Conservation (phyloP, 441 rosid species). For the Metrosideros polymorpha region DNA sequence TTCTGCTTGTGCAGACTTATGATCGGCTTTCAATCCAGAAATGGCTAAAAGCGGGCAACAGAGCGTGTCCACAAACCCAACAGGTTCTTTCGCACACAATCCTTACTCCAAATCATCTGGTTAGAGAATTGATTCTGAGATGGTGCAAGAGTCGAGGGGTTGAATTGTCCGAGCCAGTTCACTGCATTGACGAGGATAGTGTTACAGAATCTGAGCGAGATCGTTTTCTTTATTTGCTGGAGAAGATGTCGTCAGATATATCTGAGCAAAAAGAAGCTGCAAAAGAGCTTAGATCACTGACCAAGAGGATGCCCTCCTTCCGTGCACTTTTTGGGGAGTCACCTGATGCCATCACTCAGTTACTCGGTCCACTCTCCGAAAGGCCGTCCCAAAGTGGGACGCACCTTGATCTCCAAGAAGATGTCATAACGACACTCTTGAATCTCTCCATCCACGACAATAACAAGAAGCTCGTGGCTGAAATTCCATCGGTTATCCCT, state of each 20-base stretch:
- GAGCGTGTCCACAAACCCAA: conserved; percentile 79
- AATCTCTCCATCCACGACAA: conserved; percentile 85
- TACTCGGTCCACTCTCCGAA: conserved; percentile 43
- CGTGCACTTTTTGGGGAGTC: conserved; percentile 70
- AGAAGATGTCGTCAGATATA: conserved; percentile 36
- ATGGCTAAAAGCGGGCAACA: conserved; percentile 75
- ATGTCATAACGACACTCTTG: conserved; percentile 71
- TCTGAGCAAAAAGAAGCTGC: conserved; percentile 71
- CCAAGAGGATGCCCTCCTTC: conserved; percentile 61
- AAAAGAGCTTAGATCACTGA: conserved; percentile 63
- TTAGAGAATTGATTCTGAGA: conserved; percentile 67
- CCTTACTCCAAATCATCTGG: conserved; percentile 62
- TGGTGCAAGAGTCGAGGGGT: conserved; percentile 68
- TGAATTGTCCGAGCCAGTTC: conserved; percentile 30
- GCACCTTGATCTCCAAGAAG: conserved; percentile 72
- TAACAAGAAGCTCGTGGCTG: conserved; percentile 86
- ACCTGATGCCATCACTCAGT: conserved; percentile 45
- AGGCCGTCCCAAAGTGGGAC: conserved; percentile 20
- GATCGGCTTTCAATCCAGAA: conserved; percentile 73
- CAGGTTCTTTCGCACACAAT: conserved; percentile 71
- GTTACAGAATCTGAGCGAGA: conserved; percentile 50
- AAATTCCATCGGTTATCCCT: conserved; percentile 64
- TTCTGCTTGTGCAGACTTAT: conserved; percentile 54
- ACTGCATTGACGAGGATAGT: conserved; percentile 38
- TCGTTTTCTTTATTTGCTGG: conserved; percentile 51